phyloP scores from a whole-genome alignment of 225 moss, liverwort and hornwort species.

The Bryum argenteum region DNA sequence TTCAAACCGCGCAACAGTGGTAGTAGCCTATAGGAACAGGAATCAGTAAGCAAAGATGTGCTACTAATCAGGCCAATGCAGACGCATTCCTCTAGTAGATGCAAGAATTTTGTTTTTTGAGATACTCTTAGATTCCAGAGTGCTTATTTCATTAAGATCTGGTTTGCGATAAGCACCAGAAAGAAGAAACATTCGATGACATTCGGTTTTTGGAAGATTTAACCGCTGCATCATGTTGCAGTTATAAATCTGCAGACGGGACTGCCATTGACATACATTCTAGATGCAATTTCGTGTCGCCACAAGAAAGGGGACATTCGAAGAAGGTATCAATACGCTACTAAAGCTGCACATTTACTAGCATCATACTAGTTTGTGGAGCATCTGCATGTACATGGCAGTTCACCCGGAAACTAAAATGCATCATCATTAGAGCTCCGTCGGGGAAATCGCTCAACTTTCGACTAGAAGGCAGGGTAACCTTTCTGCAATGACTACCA shows the following conservation, averaged over 20 bases:
- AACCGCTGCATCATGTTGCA: slow-evolving; percentile 22
- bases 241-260: background rate
- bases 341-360: slow-evolving; percentile 36
- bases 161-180: slow-evolving; percentile 23
- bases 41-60: background rate
- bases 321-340: background rate
- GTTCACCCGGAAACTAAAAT: slow-evolving; percentile 37
- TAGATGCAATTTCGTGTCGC: slow-evolving; percentile 17
- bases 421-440: slow-evolving; percentile 33
- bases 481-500: background rate
- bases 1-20: background rate
- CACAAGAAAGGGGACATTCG: slow-evolving; percentile 2
- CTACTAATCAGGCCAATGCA: slow-evolving; percentile 1
- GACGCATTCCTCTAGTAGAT: background rate
- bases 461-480: background rate
- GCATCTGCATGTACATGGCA: slow-evolving; percentile 39
- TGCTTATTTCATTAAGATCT: background rate
- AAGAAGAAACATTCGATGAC: background rate
- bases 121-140: background rate
- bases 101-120: slow-evolving; percentile 1
- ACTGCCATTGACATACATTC: background rate
- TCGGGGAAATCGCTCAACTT: slow-evolving; percentile 13
- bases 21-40: background rate
- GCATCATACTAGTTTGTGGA: slow-evolving; percentile 34
- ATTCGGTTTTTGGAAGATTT: background rate